Base-by-base conservation (phyloP, 2,329 filamentous ascomycete genomes). In the Colletotrichum shisoi region DNA sequence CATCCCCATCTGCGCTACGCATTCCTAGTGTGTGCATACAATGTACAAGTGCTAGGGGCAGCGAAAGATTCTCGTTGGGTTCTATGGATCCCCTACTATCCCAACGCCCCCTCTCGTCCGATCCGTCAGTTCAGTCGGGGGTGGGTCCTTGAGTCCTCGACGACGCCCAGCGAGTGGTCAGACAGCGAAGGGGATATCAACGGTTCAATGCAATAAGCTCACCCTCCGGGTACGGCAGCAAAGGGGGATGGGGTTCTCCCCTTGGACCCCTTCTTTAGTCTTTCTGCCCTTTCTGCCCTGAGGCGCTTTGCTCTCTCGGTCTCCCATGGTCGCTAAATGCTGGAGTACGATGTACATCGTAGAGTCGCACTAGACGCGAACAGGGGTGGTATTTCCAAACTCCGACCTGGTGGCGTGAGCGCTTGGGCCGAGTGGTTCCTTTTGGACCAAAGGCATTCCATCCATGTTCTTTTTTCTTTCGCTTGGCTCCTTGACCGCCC, bases 341-440 rank as follows among this genome's bases (percentile, higher is more conserved):
- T 52, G 24, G 49, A 37, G 49, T 24, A 37, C 27, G 6, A 8
- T 31, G 27, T n/a, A n/a, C n/a, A n/a, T n/a, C n/a, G n/a, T 34
- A 9, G 31, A 19, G 64, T 68, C 68, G 64, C 65, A 61, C 60
- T 42, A 64, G 59, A 69, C 56, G 56, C 52, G 53, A 67, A 24
- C 68, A 69, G 68, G 65, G 63, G 40, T 52, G 21, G 15, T 57
- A 53, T 60, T 62, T 70, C 58, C 63, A 70, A 64, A 70, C 68
- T 56, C 53, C 62, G 45, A 70, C 59, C 44, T 57, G 53, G 61
- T 63, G 67, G 56, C 59, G 67, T 69, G 69, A 67, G 67, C 69
- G 57, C 60, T 61, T 70, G 69, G 69, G 63, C 63, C 69, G 64
- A 70, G 68, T 64, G 68, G 57, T 66, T 63, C 61, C 64, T 65